phyloP scores from a whole-genome alignment of 805 yeast species.

The Lipomyces kockii region DNA sequence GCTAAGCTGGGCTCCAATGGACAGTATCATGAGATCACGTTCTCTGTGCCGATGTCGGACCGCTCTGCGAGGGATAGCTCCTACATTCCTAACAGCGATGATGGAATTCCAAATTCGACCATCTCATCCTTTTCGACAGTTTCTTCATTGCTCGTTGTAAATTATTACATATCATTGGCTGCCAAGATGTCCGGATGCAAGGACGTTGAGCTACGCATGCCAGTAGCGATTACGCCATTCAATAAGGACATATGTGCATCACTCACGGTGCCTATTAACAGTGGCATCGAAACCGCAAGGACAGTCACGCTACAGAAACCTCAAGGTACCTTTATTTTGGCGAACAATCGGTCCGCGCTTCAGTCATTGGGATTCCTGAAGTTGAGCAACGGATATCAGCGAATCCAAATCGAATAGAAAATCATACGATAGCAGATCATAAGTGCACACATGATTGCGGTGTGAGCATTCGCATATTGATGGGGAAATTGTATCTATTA shows the following conservation, averaged over 20 bases:
- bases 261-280: constrained; percentile 7
- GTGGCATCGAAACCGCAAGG: constrained; percentile 3
- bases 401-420: neutral
- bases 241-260: constrained; percentile 44
- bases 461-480: neutral
- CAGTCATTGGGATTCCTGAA: neutral
- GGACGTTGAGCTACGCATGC: constrained; percentile 46
- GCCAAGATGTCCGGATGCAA: constrained; percentile 47
- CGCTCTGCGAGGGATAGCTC: constrained; percentile 38
- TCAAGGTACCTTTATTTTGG: neutral
- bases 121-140: constrained; percentile 46
- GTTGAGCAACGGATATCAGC: neutral
- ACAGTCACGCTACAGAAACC: constrained; percentile 14
- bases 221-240: constrained; percentile 47
- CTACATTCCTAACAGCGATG: constrained; percentile 43
- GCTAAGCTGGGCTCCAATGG: constrained; percentile 40
- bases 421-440: neutral
- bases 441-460: neutral
- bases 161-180: constrained; percentile 44
- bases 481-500: neutral
- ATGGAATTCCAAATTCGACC: constrained; percentile 46
- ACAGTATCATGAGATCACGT: constrained; percentile 38
- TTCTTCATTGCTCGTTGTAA: constrained; percentile 45
- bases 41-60: constrained; percentile 42
- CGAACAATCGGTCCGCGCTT: constrained; percentile 7